Percentiles rank a stretch among this genome's conserved stretches.
Evolutionary conservation across 306 rosid genomes (phyloP).

Genomic region (Chamaecrista fasciculata): DNA sequence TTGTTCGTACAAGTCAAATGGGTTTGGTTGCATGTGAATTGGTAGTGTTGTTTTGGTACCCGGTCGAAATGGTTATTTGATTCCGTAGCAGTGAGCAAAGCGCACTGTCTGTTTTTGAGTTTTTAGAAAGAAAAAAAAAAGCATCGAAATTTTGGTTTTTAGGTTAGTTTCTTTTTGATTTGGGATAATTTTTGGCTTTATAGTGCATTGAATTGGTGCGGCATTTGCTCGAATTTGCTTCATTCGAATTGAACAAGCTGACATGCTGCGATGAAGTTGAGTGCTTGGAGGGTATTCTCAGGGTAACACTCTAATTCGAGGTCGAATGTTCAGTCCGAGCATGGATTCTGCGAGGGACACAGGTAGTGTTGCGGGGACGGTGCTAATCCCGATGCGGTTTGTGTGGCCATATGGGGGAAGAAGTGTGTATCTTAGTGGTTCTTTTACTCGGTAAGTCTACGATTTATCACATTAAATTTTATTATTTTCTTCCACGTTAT

Average conservation of each 20-base stretch:
- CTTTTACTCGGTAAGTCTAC: conserved; percentile 69
- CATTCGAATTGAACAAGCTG: conserved; percentile 35
- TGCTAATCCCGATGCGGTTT: conserved; percentile 82
- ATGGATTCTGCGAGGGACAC: conserved; percentile 67
- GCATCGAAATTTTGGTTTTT: conserved; percentile 22
- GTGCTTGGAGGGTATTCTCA: conserved; percentile 44
- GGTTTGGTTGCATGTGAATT: conserved; percentile 24
- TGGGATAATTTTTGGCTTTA: conserved; percentile 16
- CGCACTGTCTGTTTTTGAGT: conserved; percentile 24
- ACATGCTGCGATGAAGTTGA: conserved; percentile 34
- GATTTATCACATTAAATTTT: conserved; percentile 1
- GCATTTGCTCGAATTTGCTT: conserved; percentile 39
- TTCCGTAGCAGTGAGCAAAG: conserved; percentile 10
- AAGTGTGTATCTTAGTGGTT: conserved; percentile 76
- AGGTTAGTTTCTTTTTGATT: conserved; percentile 3
- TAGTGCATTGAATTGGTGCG: conserved; percentile 37
- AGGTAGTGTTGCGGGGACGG: conserved; percentile 49
- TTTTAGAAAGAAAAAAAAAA: conserved; percentile 1
- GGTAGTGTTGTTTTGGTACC: conserved; percentile 19
- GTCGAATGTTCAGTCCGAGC: conserved; percentile 52
- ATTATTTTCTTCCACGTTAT: background rate
- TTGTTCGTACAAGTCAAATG: conserved; percentile 35
- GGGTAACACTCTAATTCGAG: conserved; percentile 28
- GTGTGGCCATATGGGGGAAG: conserved; percentile 96
- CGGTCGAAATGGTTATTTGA: conserved; percentile 7